Percentiles rank a stretch among this genome's conserved stretches.
Conservation (phyloP, 176 grass and related monocot genomes). For the Carex cristatella region DNA sequence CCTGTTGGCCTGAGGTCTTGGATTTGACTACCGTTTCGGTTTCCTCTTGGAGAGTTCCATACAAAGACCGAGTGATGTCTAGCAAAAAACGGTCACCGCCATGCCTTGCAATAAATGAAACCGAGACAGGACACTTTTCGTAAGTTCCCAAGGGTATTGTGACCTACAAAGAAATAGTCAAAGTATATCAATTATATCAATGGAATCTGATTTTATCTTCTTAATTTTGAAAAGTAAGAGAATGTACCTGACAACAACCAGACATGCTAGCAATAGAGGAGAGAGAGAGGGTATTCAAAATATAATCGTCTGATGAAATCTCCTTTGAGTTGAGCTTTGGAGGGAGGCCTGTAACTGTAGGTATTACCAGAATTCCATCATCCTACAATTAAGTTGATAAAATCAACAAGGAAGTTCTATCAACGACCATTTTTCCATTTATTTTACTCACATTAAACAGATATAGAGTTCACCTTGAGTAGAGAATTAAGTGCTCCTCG, state of each 20-base stretch:
- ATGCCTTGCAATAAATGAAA: constrained; percentile 83
- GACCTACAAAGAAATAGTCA: constrained; percentile 40
- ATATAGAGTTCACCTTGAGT: constrained; percentile 59
- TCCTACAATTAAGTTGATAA: constrained; percentile 53
- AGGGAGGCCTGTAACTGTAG: constrained; percentile 74
- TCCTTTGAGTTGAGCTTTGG: constrained; percentile 80
- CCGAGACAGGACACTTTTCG: constrained; percentile 82
- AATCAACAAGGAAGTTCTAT: constrained; percentile 10
- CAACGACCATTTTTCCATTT: neutral
- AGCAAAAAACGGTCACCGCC: constrained; percentile 80
- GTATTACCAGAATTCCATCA: constrained; percentile 92
- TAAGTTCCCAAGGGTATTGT: constrained; percentile 60
- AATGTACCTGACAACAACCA: constrained; percentile 89
- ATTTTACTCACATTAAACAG: neutral
- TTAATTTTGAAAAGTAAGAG: constrained; percentile 20
- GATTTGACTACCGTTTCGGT: constrained; percentile 52
- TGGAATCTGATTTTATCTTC: neutral
- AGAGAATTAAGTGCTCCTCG: constrained; percentile 56
- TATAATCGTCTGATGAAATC: constrained; percentile 62
- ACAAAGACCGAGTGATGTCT: constrained; percentile 63
- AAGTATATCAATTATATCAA: neutral
- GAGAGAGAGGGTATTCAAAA: constrained; percentile 47
- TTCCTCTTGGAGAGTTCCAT: constrained; percentile 76
- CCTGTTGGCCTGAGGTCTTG: constrained; percentile 57
- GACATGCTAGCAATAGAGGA: constrained; percentile 83